Conservation (phyloP, 2,329 filamentous ascomycete species). For the Diaporthe sp. region DNA sequence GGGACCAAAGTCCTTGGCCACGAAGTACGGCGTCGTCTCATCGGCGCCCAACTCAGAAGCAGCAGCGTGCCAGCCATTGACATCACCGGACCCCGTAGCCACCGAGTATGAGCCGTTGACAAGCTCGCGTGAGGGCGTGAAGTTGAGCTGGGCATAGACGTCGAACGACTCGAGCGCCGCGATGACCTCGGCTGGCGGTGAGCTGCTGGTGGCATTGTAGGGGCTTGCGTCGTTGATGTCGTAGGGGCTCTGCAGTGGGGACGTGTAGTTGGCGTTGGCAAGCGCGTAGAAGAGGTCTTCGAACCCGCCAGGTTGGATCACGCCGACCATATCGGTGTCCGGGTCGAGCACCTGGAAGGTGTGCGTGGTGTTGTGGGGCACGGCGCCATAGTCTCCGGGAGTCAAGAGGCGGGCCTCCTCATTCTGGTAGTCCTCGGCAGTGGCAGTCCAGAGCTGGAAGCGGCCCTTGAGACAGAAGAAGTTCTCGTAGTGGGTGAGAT, state of each 20-base stretch:
- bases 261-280: conserved; percentile 43
- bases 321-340: conserved; percentile 60
- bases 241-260: conserved; percentile 23
- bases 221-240: conserved; percentile 30
- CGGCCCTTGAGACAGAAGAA: conserved; percentile 59
- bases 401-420: conserved; percentile 51
- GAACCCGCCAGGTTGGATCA: conserved; percentile 61
- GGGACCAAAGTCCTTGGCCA: conserved; percentile 60
- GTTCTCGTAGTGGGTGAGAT: conserved; percentile 59
- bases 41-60: conserved; percentile 49
- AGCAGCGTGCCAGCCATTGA: conserved; percentile 53
- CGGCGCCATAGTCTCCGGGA: conserved; percentile 59
- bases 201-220: conserved; percentile 44
- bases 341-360: conserved; percentile 62
- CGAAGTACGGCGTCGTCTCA: conserved; percentile 52
- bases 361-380: conserved; percentile 59
- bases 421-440: conserved; percentile 45
- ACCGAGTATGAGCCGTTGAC: conserved; percentile 50
- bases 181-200: conserved; percentile 48
- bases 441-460: conserved; percentile 58
- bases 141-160: conserved; percentile 57
- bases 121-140: conserved; percentile 53
- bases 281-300: conserved; percentile 57
- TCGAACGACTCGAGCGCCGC: conserved; percentile 54
- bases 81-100: conserved; percentile 46